Evolutionary conservation across 2,329 filamentous ascomycete species (phyloP), one percentile per base, ranked within the genome.

Genomic region (Nigrospora sphaerica): DNA sequence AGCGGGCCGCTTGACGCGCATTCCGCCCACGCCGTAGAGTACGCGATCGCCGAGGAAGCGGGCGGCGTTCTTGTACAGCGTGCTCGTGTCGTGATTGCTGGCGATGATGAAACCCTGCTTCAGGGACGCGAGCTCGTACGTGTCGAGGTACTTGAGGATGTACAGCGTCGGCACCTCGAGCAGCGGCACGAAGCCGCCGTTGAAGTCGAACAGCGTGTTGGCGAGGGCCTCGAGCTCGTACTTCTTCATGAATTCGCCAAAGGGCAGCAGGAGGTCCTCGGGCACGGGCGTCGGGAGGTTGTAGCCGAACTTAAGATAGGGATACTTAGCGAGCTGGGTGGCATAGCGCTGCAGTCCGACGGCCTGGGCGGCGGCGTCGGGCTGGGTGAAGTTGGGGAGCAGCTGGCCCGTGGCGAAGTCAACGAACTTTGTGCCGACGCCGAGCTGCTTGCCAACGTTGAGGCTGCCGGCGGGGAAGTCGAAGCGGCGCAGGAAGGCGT

Each of bases 381-480:
- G 32, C 9, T 6, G 12, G n/a, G 41, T 32, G 19, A 41, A 17
- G 17, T 31, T 40, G 5, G 19, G 11, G 9, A n/a, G 23, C n/a
- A 13, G n/a, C 32, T 36, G 31, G 6, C 46, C 46, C 4, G 41
- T 44, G 14, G 23, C 12, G 36, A 48, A 48, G 32, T 48, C 46
- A 12, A 44, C n/a, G n/a, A 35, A 17, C 3, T 16, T 13, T 11
- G 34, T 33, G 4, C 14, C 28, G 16, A 31, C n/a, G 5, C 13
- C 11, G 4, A 28, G 40, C 33, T 23, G 17, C 12, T 14, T 16
- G 18, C 18, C 16, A 1, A 6, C 14, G 14, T 35, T 17, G 11
- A 42, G 13, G 2, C 32, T 37, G 6, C 33, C 18, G 13, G 45
- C 16, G 3, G 46, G 43, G 5, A 48, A 38, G 18, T 32, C 19